These are phyloP conservation scores for Eutrema salsugineum DNA, from an alignment of 441 rosid genomes.

Conservation along the genomic window DNA sequence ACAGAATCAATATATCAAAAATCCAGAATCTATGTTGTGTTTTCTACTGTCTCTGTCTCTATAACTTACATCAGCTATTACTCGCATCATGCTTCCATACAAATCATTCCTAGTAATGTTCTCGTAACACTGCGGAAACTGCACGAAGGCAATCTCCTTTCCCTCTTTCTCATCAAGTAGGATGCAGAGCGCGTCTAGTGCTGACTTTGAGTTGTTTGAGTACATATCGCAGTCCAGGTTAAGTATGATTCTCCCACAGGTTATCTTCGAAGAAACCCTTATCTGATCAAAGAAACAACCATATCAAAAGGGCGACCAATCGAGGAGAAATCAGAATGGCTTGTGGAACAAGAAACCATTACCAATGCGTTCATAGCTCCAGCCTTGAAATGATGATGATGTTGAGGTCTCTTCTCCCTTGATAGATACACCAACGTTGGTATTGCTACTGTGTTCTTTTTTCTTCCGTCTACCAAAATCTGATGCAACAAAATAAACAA, in stretches of 20 bases:
- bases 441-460: slow-evolving; percentile 27
- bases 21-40: background rate
- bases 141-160: slow-evolving; percentile 59
- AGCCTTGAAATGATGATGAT: slow-evolving; percentile 74
- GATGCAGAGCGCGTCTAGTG: slow-evolving; percentile 70
- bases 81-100: slow-evolving; percentile 40
- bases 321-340: background rate
- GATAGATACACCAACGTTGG: slow-evolving; percentile 75
- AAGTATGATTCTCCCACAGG: slow-evolving; percentile 54
- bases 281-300: slow-evolving; percentile 37
- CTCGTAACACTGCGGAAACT: slow-evolving; percentile 48
- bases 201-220: slow-evolving; percentile 49
- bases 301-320: background rate
- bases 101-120: slow-evolving; percentile 59
- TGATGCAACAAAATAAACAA: too few relatives aligned
- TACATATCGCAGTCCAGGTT: slow-evolving; percentile 89
- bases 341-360: slow-evolving; percentile 11
- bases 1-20: background rate
- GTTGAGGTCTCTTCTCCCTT: slow-evolving; percentile 65
- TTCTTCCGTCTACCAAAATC: slow-evolving; percentile 58
- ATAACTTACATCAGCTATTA: slow-evolving; percentile 17
- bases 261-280: slow-evolving; percentile 62
- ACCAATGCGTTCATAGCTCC: slow-evolving; percentile 87
- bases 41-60: background rate
- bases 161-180: slow-evolving; percentile 71